A percentile compares a stretch with the other conserved stretches of the same genome.
phyloP scores from a whole-genome alignment of 2,329 filamentous ascomycete genomes.

The Paraphoma chrysanthemicola region DNA sequence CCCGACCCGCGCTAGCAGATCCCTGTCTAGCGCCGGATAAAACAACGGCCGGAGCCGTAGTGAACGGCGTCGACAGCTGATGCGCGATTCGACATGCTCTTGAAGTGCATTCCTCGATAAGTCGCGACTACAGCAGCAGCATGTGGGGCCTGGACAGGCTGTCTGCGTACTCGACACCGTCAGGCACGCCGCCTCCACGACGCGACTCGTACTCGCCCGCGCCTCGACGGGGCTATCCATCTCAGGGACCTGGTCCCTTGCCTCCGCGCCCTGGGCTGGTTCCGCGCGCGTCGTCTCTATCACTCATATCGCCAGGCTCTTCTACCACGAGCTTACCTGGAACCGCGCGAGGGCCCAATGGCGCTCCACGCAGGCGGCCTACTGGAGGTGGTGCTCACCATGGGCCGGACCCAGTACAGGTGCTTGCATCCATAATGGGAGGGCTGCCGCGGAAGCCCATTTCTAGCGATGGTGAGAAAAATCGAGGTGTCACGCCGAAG shows the following conservation, averaged over 20 bases:
- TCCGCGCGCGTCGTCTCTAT: conserved; percentile 78
- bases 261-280: conserved; percentile 72
- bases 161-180: conserved; percentile 71
- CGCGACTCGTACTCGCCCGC: conserved; percentile 76
- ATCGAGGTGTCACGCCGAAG: conserved; percentile 46
- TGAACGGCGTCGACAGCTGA: conserved; percentile 1
- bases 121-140: conserved; percentile 12
- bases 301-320: conserved; percentile 74
- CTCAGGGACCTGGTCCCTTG: conserved; percentile 72
- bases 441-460: conserved; percentile 39
- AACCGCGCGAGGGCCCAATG: conserved; percentile 70
- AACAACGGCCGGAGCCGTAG: conserved; percentile 18
- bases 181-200: conserved; percentile 66
- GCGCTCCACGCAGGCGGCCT: conserved; percentile 69
- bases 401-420: conserved; percentile 72
- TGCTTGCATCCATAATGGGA: conserved; percentile 69
- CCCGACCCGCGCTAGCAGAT: conserved; percentile 30
- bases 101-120: conserved; percentile 3
- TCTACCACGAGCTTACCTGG: conserved; percentile 78
- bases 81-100: not conserved
- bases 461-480: conserved; percentile 14
- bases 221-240: conserved; percentile 71
- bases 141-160: conserved; percentile 92
- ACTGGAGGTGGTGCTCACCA: conserved; percentile 58
- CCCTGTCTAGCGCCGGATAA: conserved; percentile 32